phyloP scores from a whole-genome alignment of 768 basidiomycete species.

The Podaxis sp. region DNA sequence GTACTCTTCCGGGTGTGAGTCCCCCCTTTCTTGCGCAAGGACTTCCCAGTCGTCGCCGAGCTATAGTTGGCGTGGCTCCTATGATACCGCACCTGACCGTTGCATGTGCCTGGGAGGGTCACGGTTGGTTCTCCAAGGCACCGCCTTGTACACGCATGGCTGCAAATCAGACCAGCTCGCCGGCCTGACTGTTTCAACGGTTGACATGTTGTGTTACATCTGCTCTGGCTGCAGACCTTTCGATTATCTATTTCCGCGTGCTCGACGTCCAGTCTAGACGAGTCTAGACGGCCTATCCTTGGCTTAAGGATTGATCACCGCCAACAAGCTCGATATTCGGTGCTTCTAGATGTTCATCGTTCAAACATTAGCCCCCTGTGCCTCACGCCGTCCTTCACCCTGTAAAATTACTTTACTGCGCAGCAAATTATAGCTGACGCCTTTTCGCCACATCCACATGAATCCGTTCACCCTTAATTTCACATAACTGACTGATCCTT shows the following conservation, averaged over 20 bases:
- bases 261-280: slow-evolving; percentile 3
- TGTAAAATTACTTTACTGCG: not conserved
- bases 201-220: not conserved
- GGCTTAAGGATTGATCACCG: not conserved
- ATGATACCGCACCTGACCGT: not conserved
- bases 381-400: not conserved
- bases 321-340: not conserved
- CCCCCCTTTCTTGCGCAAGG: not conserved
- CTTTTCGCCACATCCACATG: not conserved
- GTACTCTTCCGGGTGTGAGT: slow-evolving; percentile 85
- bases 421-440: not conserved
- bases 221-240: not conserved
- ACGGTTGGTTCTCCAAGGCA: not conserved
- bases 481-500: not conserved
- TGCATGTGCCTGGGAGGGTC: not conserved
- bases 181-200: not conserved
- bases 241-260: not conserved
- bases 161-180: not conserved
- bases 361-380: not conserved
- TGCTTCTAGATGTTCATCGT: not conserved
- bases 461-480: not conserved
- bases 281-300: not conserved
- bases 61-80: slow-evolving; percentile 1
- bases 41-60: not conserved
- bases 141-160: not conserved